These are phyloP conservation scores for Pyrenochaeta sp. DNA, from an alignment of 2,329 filamentous ascomycete genomes.

Conservation along the genomic window DNA sequence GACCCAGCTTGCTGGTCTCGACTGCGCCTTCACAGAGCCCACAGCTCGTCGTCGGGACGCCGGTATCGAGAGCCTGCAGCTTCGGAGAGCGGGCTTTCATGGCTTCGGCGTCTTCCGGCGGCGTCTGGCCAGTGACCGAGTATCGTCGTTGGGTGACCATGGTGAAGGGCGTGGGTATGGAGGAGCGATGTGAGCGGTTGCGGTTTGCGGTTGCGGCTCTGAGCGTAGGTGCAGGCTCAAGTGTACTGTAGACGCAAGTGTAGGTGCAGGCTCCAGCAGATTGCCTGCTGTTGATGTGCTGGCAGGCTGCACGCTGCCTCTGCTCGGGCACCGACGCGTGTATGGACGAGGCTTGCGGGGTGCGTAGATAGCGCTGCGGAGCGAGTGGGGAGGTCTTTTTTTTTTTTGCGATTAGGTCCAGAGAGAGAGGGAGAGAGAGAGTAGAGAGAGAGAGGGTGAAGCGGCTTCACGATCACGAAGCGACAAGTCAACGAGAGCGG, in stretches of 20 bases:
- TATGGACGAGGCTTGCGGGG: slow-evolving; percentile 35
- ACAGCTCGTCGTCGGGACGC: slow-evolving; percentile 42
- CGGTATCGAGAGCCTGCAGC: slow-evolving; percentile 47
- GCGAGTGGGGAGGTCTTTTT: slow-evolving; percentile 25
- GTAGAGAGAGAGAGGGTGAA: neutral
- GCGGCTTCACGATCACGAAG: too few relatives aligned
- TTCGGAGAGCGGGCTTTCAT: slow-evolving; percentile 47
- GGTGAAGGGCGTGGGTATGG: neutral
- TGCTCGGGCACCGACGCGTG: slow-evolving; percentile 26
- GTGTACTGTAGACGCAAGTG: slow-evolving; percentile 17
- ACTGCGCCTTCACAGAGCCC: slow-evolving; percentile 38
- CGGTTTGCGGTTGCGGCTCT: neutral
- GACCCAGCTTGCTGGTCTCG: slow-evolving; percentile 16
- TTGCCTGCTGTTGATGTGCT: slow-evolving; percentile 21
- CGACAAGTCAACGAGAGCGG: neutral
- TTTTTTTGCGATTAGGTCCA: slow-evolving; percentile 34
- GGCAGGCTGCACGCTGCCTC: slow-evolving; percentile 28
- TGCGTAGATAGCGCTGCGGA: slow-evolving; percentile 33
- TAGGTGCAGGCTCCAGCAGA: slow-evolving; percentile 22
- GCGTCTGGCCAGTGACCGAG: slow-evolving; percentile 49
- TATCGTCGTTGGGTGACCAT: slow-evolving; percentile 48
- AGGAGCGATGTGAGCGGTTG: slow-evolving; percentile 8
- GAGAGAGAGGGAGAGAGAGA: neutral
- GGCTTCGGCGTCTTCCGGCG: slow-evolving; percentile 43
- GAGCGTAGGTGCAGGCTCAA: neutral